Conservation (phyloP, 768 basidiomycete genomes). For the Lactarius psammicola region DNA sequence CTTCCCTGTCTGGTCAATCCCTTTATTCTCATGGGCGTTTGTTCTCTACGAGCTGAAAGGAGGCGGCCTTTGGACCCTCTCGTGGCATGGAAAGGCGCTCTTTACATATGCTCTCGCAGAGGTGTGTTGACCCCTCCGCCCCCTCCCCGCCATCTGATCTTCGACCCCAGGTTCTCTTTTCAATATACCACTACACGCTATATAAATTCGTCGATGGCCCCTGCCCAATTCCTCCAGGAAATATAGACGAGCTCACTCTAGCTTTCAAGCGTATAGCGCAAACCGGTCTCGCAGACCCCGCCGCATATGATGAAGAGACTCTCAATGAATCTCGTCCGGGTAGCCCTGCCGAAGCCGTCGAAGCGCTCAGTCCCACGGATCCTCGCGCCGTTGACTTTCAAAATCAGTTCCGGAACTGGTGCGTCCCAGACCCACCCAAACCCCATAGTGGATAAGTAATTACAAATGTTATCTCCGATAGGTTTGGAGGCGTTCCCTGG, state of each 20-base stretch:
- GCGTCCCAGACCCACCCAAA: constrained; percentile 15
- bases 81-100: constrained; percentile 38
- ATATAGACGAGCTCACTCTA: constrained; percentile 54
- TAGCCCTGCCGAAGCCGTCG: constrained; percentile 60
- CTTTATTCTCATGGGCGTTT: constrained; percentile 66
- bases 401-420: constrained; percentile 60
- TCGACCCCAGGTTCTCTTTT: constrained; percentile 58
- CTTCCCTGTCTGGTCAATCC: constrained; percentile 60
- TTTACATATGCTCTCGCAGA: constrained; percentile 59
- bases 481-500: constrained; percentile 80
- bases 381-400: constrained; percentile 74
- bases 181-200: constrained; percentile 59
- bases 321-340: constrained; percentile 49
- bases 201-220: constrained; percentile 47
- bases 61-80: constrained; percentile 43
- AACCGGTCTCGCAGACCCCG: constrained; percentile 57
- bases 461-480: constrained; percentile 33
- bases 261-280: constrained; percentile 64
- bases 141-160: constrained; percentile 4
- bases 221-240: constrained; percentile 45
- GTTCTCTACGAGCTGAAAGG: constrained; percentile 48
- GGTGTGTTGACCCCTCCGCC: constrained; percentile 38
- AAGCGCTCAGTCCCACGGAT: constrained; percentile 58
- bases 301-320: constrained; percentile 55
- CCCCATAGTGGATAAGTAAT: background rate